A percentile compares a stretch with the other conserved stretches of the same genome.
These are phyloP conservation scores for Camellia lanceoleosa DNA, from an alignment of 148 eudicot species.

Conservation along the genomic window DNA sequence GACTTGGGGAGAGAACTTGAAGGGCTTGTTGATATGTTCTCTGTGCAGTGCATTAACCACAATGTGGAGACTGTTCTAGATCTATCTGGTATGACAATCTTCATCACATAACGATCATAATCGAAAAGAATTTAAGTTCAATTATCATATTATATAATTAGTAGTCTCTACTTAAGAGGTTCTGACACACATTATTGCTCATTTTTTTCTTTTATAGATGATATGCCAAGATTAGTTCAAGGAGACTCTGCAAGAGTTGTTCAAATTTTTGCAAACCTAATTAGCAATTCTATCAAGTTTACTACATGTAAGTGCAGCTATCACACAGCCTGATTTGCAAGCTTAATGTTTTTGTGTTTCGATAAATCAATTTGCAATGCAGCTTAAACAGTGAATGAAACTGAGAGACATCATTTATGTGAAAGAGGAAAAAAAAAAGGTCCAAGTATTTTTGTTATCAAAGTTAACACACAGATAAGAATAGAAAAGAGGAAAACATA, in stretches of 20 bases:
- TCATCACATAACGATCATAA: neutral
- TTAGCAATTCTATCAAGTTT: conserved; percentile 94
- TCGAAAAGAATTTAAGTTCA: neutral
- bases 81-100: conserved; percentile 59
- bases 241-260: conserved; percentile 95
- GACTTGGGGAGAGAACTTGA: conserved; percentile 92
- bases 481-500: too few relatives aligned
- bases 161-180: neutral
- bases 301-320: conserved; percentile 62
- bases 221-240: conserved; percentile 80
- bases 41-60: conserved; percentile 89
- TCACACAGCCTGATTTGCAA: neutral
- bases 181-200: conserved; percentile 2
- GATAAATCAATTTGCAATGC: too few relatives aligned
- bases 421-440: neutral
- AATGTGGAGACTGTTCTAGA: conserved; percentile 87
- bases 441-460: neutral
- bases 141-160: neutral
- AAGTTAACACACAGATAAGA: neutral
- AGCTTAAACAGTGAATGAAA: neutral
- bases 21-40: conserved; percentile 95
- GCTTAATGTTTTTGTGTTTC: neutral
- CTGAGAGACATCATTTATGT: neutral
- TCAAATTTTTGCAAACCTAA: conserved; percentile 93
- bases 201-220: conserved; percentile 48